Base-by-base conservation (phyloP, 2,329 filamentous ascomycete species). In the Aspergillus sp. region DNA sequence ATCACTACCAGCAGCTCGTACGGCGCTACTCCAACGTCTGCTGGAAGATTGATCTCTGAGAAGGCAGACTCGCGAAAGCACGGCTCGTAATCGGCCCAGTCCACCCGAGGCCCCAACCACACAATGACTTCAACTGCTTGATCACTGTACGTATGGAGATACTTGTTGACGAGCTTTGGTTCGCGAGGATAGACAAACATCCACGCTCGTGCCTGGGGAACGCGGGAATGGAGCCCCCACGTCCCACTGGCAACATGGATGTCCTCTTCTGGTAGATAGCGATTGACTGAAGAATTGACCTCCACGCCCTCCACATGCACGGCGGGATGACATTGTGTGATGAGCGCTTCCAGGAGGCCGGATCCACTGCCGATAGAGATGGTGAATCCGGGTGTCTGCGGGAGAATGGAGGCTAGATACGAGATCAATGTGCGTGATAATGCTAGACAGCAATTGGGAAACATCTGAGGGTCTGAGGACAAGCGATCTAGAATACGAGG, bases 131-230 rank as follows among this genome's bases (percentile, higher is more conserved):
- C 49, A 14, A 62, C 52, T 9, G 41, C 25, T 19, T 44, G n/a
- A 49, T 44, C 34, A 0, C 54, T 58, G 49, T 63, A 61, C 1
- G 16, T 36, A 29, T 71, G 59, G 23, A 82, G 41, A 55, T 83
- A 82, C 50, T 68, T 69, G 2, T 55, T 56, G 11, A 82, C 56
- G 10, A 83, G 62, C 3, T 64, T 71, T 3, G 76, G 70, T n/a
- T 76, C 68, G 13, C 78, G 73, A 1, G 80, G 80, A 58, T 82
- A 83, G 21, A 81, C 76, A 64, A 83, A 82, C 54, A 82, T 64
- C 74, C 80, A 76, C n/a, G 67, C 69, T 1, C 58, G 53, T 7
- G 77, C 77, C n/a, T 73, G 57, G 4, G 64, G 55, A 3, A 77
- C 78, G 10, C 75, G 65, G 1, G 70, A 50, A 48, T 73, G 72